These are phyloP conservation scores for Coccomyxa sp. DNA, from an alignment of 139 green algal species.

Conservation along the genomic window DNA sequence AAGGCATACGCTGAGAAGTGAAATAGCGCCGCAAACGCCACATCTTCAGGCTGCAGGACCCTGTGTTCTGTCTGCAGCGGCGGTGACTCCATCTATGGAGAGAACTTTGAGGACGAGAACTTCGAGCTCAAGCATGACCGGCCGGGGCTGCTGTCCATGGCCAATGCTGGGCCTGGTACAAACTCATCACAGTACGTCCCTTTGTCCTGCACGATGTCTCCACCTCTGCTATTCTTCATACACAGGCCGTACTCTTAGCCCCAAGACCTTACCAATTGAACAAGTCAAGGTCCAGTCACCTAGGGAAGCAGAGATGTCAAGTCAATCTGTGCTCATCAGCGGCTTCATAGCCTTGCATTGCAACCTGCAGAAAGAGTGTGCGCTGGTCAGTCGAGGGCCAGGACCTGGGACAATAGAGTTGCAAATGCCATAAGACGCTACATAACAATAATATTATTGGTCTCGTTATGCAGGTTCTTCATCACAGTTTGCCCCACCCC, in stretches of 20 bases:
- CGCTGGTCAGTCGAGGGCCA: background rate
- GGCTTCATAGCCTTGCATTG: background rate
- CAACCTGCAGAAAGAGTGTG: background rate
- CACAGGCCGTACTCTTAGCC: background rate
- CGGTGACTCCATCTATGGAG: constrained; percentile 64
- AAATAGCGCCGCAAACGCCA: too few relatives aligned
- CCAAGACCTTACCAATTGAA: background rate
- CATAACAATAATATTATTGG: background rate
- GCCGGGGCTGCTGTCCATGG: constrained; percentile 62
- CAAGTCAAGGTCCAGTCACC: background rate
- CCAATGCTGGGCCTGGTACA: constrained; percentile 69
- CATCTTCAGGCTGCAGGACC: too few relatives aligned
- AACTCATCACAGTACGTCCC: constrained; percentile 34
- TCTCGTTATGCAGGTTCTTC: constrained; percentile 28
- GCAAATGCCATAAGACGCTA: background rate
- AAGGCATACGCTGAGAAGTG: too few relatives aligned
- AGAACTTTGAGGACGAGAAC: constrained; percentile 43
- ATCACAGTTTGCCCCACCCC: constrained; percentile 42
- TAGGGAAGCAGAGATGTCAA: background rate
- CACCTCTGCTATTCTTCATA: background rate
- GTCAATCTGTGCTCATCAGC: background rate
- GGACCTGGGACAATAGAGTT: background rate
- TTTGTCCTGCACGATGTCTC: background rate
- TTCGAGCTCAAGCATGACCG: constrained; percentile 39
- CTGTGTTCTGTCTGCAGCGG: constrained; percentile 42